phyloP scores from a whole-genome alignment of 164 flowering plant genomes.

The Vitis amurensis region DNA sequence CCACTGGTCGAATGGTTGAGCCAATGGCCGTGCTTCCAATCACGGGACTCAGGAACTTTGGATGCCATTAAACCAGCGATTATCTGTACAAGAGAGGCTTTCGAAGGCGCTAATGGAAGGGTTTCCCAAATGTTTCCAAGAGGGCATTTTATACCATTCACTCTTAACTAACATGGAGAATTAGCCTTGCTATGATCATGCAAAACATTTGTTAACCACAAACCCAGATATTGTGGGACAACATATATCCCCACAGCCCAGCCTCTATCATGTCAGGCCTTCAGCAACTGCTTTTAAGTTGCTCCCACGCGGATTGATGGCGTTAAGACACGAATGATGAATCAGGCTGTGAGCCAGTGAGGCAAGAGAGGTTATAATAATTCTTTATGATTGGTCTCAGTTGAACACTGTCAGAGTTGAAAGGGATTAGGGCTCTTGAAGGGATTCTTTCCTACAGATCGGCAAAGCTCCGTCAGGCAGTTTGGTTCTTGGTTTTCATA shows the following conservation, averaged over 20 bases:
- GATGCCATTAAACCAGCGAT: too few relatives aligned
- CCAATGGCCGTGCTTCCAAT: too few relatives aligned
- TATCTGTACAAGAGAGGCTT: too few relatives aligned
- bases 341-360: conserved; percentile 45
- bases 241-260: conserved; percentile 75
- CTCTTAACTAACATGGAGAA: conserved; percentile 99
- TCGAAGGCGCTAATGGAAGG: conserved; percentile 89
- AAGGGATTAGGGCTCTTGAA: conserved; percentile 80
- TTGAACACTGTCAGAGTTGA: conserved; percentile 69
- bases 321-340: conserved; percentile 96
- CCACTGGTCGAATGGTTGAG: too few relatives aligned
- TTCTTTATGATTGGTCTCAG: conserved; percentile 76
- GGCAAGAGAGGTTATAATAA: conserved; percentile 46
- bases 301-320: conserved; percentile 95
- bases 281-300: conserved; percentile 83
- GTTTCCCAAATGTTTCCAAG: conserved; percentile 81
- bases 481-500: conserved; percentile 92
- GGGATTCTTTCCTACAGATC: conserved; percentile 94
- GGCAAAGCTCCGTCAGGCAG: conserved; percentile 98
- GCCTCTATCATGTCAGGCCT: conserved; percentile 85
- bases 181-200: conserved; percentile 91
- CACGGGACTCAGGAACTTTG: too few relatives aligned
- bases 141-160: conserved; percentile 81
- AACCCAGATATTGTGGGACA: conserved; percentile 55
- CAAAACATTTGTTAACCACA: conserved; percentile 65